Evolutionary conservation across 257 asterid genomes (phyloP), one percentile per base, ranked within the genome.

Genomic region (Solanum ossicruentum): DNA sequence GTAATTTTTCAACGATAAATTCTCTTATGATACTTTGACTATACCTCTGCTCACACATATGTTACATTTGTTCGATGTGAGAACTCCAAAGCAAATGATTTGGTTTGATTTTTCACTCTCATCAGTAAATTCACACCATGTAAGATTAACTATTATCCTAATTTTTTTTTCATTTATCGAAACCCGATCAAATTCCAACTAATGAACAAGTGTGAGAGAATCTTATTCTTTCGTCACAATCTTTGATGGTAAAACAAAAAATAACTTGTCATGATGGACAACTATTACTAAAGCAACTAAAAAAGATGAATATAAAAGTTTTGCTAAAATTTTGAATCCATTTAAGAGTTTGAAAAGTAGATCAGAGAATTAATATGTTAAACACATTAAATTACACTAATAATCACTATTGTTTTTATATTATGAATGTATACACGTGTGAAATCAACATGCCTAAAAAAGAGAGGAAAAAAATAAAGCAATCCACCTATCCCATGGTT

Each of bases 401-500:
- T 71, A 71, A 20, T 41, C 18, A 2, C 0, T 32, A 36, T 36
- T 13, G 45, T 72, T 72, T 15, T n/a, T 6, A 13, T 49, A 47
- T 49, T 21, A 43, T 43, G 2, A 18, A 12, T 45, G 58, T 23
- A 47, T 73, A 75, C 41, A 47, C 43, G 39, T 21, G 81, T 75
- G 60, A 75, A 75, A 75, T 49, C 60, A 49, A 49, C 23, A 49
- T 75, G 60, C 9, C 47, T 4, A 43, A 43, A 43, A 43, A 43
- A 43, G 8, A 8, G 47, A 1, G 28, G n/a, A 58, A 58, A 58
- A 9, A 9, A 10, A 0, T 36, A 36, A 36, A 61, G 23, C 47
- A 57, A 86, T 85, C 89, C 85, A 83, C 86, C 89, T 67, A 71
- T 85, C 84, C 89, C 90, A 87, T 88, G 88, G 87, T 88, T 78